Evolutionary conservation across 2,329 filamentous ascomycete genomes (phyloP), one percentile per base, ranked within the genome.

Genomic region (Dothideomycetes sp.): DNA sequence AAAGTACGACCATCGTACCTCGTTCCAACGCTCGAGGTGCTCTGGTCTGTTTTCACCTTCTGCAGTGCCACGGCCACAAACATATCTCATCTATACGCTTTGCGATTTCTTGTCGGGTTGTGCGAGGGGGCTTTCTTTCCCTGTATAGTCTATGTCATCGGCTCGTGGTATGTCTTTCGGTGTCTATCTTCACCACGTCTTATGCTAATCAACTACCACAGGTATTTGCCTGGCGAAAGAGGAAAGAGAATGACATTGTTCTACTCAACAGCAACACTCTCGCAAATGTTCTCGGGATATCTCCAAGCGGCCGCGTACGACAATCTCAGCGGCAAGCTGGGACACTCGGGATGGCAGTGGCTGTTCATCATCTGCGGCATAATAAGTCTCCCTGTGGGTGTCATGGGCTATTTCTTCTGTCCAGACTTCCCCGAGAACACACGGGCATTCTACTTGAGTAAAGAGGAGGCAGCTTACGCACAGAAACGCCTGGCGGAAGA

Each of bases 241-340:
- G 43, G 40, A 3, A 62, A 70, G 3, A 58, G 71, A 9, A 69
- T 67, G 2, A 70, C 70, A 4, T 55, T 70, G 16, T 73, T 69
- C 50, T 74, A 73, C 31, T 60, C 69, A 18, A 70, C 69, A 0
- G 54, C 71, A 0, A 68, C 67, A 0, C 53, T 75, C 1, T 70
- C 70, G 1, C 71, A 67, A 0, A 72, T 79, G 67, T 73, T 80
- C 37, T 69, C 70, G 10, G 76, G 76, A 1, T 76, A 78, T 53
- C 70, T 81, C 40, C 74, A 79, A 51, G 72, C 69, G 0, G 73
- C 70, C 5, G 64, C 67, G 30, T 59, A 64, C 40, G 56, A 48
- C 1, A 61, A 55, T 27, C 56, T 68, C 43, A 48, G 76, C 41
- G 69, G 71, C 2, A 52, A 64, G 4, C 52, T 58, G 35, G 71